A percentile compares a stretch with the other conserved stretches of the same genome.
Evolutionary conservation across 75 land plant genomes (phyloP).

Genomic region (Azolla pinnata): DNA sequence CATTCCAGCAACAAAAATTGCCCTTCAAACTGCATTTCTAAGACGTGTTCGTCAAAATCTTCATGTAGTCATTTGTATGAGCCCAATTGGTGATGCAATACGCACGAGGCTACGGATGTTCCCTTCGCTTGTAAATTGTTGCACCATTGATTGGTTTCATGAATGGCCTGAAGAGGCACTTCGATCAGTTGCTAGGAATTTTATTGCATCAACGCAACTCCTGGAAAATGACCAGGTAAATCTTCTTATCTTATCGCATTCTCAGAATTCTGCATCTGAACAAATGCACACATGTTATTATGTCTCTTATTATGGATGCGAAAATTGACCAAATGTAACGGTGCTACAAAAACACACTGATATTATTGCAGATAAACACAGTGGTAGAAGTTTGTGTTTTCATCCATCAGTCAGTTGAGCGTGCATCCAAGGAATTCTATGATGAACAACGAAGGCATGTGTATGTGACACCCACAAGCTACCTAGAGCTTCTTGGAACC

Average conservation of each 20-base stretch:
- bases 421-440: conserved; percentile 21
- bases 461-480: conserved; percentile 36
- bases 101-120: conserved; percentile 37
- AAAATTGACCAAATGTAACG: too few relatives aligned
- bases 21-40: conserved; percentile 20
- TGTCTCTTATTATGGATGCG: too few relatives aligned
- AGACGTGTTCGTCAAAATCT: conserved; percentile 30
- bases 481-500: conserved; percentile 25
- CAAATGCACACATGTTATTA: too few relatives aligned
- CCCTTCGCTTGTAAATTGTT: conserved; percentile 38
- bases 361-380: conserved; percentile 10
- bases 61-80: conserved; percentile 29
- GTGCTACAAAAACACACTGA: too few relatives aligned
- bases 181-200: conserved; percentile 25
- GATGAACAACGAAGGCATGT: conserved; percentile 27
- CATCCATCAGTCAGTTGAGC: conserved; percentile 31
- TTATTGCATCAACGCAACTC: conserved; percentile 15
- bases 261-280: too few relatives aligned
- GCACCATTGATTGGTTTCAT: conserved; percentile 37
- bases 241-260: too few relatives aligned
- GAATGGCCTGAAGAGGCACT: conserved; percentile 39
- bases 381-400: conserved; percentile 20
- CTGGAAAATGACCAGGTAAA: conserved; percentile 20
- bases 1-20: conserved; percentile 22
- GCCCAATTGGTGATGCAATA: conserved; percentile 36